These are phyloP conservation scores for Agroathelia rolfsii DNA, from an alignment of 1,284 basidiomycete genomes.

Conservation along the genomic window DNA sequence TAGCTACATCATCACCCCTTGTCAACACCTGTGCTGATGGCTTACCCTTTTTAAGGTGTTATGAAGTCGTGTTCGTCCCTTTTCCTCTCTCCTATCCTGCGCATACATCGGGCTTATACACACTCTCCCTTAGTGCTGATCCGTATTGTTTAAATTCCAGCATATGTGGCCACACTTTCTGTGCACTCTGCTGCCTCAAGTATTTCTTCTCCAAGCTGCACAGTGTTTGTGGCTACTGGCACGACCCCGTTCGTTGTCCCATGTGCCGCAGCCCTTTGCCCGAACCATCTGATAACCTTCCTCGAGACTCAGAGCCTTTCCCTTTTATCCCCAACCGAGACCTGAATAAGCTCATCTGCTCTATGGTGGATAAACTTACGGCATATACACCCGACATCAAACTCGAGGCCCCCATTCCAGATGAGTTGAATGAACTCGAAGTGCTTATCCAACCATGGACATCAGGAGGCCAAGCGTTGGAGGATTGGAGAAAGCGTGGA, in stretches of 20 bases:
- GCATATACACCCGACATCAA: slow-evolving; percentile 1
- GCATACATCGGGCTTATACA: too few relatives aligned
- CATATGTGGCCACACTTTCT: slow-evolving; percentile 56
- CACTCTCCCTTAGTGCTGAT: slow-evolving; percentile 45
- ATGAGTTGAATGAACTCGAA: too few relatives aligned
- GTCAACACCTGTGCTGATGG: too few relatives aligned
- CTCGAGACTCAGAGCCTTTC: slow-evolving; percentile 38
- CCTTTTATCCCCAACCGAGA: slow-evolving; percentile 54
- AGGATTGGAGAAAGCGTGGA: too few relatives aligned
- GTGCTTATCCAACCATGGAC: too few relatives aligned
- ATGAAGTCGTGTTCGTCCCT: too few relatives aligned
- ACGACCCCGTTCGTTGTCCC: slow-evolving; percentile 54
- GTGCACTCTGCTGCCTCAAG: slow-evolving; percentile 51
- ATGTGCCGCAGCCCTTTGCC: slow-evolving; percentile 48
- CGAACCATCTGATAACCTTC: slow-evolving; percentile 36
- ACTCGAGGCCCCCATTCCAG: too few relatives aligned
- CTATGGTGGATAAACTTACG: slow-evolving; percentile 36
- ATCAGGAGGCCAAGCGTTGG: too few relatives aligned
- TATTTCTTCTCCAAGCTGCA: slow-evolving; percentile 60
- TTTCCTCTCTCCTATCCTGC: too few relatives aligned
- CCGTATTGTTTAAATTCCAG: slow-evolving; percentile 47
- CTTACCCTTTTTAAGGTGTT: too few relatives aligned
- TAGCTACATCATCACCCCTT: too few relatives aligned
- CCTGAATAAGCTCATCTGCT: slow-evolving; percentile 38
- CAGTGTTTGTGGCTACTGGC: slow-evolving; percentile 50